Evolutionary conservation across 805 yeast genomes (phyloP), one percentile per base, ranked within the genome.

Genomic region (Candida nemodendra): DNA sequence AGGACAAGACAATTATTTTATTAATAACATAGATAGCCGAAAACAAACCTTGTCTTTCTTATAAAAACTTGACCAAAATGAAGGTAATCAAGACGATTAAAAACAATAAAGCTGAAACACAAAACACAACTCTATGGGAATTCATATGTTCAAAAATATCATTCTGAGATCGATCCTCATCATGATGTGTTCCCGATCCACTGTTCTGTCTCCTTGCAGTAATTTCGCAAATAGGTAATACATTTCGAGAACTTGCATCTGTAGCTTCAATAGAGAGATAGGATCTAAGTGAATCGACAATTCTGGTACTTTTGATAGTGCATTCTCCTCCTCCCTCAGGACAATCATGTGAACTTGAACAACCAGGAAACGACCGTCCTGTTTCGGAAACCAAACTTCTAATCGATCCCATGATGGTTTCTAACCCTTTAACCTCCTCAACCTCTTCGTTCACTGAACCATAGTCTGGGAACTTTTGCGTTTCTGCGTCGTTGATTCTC

Each of bases 281-380:
- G 3, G 47, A 43, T 28, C 47, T 36, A 18, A 43, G 23, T 6
- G 47, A 43, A 7, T 43, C 42, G 9, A 43, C 47, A 18, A 39
- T 36, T 13, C 27, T 21, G 13, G 39, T 36, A 24, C 39, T 43
- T 31, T 39, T 39, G 30, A 43, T 39, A 12, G 44, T 34, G 21
- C 31, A 21, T 21, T 21, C 24, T 21, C 11, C 24, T 21, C 9
- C 11, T 21, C 24, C 24, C 11, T 11, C 24, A 21, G 11, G 7
- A 7, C 11, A 11, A 21, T 21, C 24, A 21, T n/a, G n/a, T n/a
- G n/a, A n/a, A n/a, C n/a, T n/a, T n/a, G n/a, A n/a, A n/a, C n/a
- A n/a, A n/a, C n/a, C n/a, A n/a, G n/a, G n/a, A n/a, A 38, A 19
- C 42, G 30, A 19, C 25, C 26, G 15, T 38, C 31, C 9, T 35